phyloP scores from a whole-genome alignment of 2,329 filamentous ascomycete species.

The Clonostachys byssicola region DNA sequence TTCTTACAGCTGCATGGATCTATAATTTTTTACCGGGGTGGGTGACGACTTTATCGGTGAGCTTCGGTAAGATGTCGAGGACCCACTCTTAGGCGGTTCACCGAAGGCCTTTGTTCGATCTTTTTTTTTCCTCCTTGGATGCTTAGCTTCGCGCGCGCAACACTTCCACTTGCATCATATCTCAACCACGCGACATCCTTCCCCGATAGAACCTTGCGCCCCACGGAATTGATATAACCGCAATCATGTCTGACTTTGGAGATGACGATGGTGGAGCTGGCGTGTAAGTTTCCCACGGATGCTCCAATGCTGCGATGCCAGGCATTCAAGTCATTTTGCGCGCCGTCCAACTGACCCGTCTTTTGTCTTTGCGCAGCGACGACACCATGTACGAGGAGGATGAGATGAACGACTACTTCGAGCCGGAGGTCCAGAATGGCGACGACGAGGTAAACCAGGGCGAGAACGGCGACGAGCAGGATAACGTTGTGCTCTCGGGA shows the following conservation, averaged over 20 bases:
- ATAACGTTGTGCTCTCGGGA: constrained; percentile 56
- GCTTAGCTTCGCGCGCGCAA: background rate
- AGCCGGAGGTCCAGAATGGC: constrained; percentile 51
- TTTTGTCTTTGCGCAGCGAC: constrained; percentile 40
- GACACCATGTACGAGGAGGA: constrained; percentile 72
- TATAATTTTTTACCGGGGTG: constrained; percentile 15
- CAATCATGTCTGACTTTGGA: constrained; percentile 68
- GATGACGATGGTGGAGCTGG: constrained; percentile 58
- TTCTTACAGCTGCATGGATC: background rate
- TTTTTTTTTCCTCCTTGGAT: constrained; percentile 1
- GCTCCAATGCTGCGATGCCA: background rate
- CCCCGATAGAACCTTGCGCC: no score
- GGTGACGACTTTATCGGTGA: constrained; percentile 14
- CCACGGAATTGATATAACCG: background rate
- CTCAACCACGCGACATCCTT: no score
- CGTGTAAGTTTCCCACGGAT: constrained; percentile 37
- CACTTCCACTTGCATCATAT: background rate
- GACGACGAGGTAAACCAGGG: constrained; percentile 49
- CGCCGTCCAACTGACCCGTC: background rate
- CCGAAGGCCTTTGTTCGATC: background rate
- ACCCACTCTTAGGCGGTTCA: background rate
- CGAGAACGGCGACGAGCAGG: constrained; percentile 40
- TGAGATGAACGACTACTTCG: constrained; percentile 56
- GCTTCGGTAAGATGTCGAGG: constrained; percentile 3
- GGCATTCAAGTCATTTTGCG: background rate